Base-by-base conservation (phyloP, 2,329 filamentous ascomycete species). In the Westerdykella sp. region DNA sequence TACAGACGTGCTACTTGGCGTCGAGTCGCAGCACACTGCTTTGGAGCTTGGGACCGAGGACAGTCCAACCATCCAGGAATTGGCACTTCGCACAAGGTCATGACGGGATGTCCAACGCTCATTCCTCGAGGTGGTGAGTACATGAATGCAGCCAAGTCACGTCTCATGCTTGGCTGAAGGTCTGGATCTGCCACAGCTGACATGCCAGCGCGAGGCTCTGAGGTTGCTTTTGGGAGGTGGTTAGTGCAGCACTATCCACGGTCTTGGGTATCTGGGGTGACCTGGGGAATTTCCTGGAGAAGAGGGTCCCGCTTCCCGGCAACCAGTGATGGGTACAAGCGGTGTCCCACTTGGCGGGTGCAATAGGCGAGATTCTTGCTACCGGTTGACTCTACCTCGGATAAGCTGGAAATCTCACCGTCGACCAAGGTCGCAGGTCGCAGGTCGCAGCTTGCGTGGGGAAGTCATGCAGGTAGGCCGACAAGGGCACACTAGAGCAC, bases 181-280 rank as follows among this genome's bases (percentile, higher is more conserved):
- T 57, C 61, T 64, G 53, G 61, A 62, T 54, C 59, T 55, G 59
- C 59, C 59, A 61, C 53, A 45, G 49, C 45, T 58, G 46, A 48
- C 52, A 53, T 51, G 44, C 54, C 51, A 50, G 44, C 38, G 25
- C 25, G 25, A 28, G 25, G 25, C 25, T 28, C 25, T 28, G 7
- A 3, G 11, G 25, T 34, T 22, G 15, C 34, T n/a, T 31, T 25
- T 41, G 32, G 7, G 38, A 12, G 7, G 11, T 28, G n/a, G 32
- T 14, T 35, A 35, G 32, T 35, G 16, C 32, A 18, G 32, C 30
- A 35, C 3, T 35, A 35, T 35, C n/a, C 32, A 35, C n/a, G n/a
- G 32, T 9, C n/a, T 35, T 35, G 32, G 9, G 32, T 35, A 35
- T 35, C 32, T 35, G 32, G 32, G 25, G 25, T 10, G 11, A n/a